Evolutionary conservation across 129 eudicot genomes (phyloP).

Genomic region (Mikania micrantha): DNA sequence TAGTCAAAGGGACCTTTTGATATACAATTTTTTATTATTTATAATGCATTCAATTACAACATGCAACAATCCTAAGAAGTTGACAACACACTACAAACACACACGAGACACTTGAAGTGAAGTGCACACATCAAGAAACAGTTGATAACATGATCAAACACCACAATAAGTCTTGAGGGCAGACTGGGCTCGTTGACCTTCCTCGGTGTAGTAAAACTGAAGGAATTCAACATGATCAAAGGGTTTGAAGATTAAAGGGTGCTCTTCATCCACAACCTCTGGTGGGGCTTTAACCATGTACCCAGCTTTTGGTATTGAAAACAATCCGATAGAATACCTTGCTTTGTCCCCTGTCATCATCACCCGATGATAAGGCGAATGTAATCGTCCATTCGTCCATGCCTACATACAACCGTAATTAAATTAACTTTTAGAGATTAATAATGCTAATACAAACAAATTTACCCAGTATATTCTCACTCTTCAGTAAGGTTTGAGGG

Average conservation of each 20-base stretch:
- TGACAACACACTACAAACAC: neutral
- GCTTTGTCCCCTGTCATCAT: slow-evolving; percentile 39
- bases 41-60: neutral
- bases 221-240: slow-evolving; percentile 50
- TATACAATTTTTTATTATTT: no score
- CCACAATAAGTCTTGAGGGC: slow-evolving; percentile 59
- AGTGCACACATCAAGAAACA: neutral
- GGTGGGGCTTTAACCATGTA: slow-evolving; percentile 37
- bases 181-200: slow-evolving; percentile 30
- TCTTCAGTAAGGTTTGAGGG: no score
- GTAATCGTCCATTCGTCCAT: slow-evolving; percentile 59
- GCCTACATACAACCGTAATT: slow-evolving; percentile 43
- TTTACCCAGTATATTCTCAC: no score
- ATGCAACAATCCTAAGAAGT: neutral
- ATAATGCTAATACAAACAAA: no score
- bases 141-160: neutral
- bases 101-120: neutral
- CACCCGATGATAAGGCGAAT: slow-evolving; percentile 47
- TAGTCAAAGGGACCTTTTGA: no score
- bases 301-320: slow-evolving; percentile 44
- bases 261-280: slow-evolving; percentile 48
- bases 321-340: slow-evolving; percentile 46
- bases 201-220: slow-evolving; percentile 43
- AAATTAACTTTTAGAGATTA: neutral
- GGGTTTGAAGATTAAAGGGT: slow-evolving; percentile 47